Base-by-base conservation (phyloP, 495 filamentous ascomycete species). In the Achaetomiella virescens region DNA sequence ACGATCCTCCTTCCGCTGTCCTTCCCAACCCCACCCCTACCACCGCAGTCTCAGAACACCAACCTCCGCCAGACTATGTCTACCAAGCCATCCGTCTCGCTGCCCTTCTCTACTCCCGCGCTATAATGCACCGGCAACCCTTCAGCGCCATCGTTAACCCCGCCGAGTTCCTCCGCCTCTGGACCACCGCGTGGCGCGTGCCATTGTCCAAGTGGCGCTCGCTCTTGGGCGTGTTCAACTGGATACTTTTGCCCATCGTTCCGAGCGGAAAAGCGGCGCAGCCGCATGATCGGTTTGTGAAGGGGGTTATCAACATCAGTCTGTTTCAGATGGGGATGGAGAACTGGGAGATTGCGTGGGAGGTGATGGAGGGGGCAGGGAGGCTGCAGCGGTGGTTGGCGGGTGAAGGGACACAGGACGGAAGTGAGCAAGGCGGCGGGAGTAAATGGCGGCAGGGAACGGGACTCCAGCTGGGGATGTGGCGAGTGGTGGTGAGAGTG, bases 171-270 rank as follows among this genome's bases (percentile, higher is more conserved):
- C 24, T 60, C n/a, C 42, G 58, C 46, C 60, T 73, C 5, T 73
- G 71, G 71, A 68, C 62, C 21, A 70, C 69, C 17, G 52, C 61
- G 3, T 73, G 71, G 70, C 57, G 57, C 4, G 65, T 73, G 48
- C 64, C 70, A 48, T 61, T 70, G 15, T 38, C 56, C 15, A 61
- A 54, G 24, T 70, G 71, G 70, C 62, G 63, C 20, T 46, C 54
- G 2, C 54, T 70, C 42, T 47, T 73, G 45, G 71, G 71, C 31
- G 62, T 73, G 9, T 67, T 69, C 41, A 60, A 61, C 45, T 73
- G 71, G 52, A 37, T 57, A 25, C 57, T 70, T 6, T 46, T 64
- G 25, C 61, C 42, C 6, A 46, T 60, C 10, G 50, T 38, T 12
- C 24, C 58, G 14, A 52, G 61, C 54, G 52, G 54, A 38, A 45